A percentile compares a stretch with the other conserved stretches of the same genome.
Conservation (phyloP, 495 filamentous ascomycete genomes). For the Hypoxylon cercidicola region DNA sequence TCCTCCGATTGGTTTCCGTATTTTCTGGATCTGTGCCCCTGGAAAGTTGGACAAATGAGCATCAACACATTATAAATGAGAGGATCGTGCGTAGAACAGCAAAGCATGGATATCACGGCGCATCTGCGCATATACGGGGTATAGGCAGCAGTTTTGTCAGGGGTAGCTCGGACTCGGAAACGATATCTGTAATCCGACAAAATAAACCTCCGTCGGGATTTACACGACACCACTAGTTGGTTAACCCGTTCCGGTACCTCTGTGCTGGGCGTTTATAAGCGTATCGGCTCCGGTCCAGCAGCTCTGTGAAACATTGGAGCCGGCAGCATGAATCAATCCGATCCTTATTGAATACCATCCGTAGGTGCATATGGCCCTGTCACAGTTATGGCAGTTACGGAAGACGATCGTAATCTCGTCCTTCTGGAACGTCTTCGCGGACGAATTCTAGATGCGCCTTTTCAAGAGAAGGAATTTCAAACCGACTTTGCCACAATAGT, state of each 20-base stretch:
- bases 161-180: too few species aligned
- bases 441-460: too few species aligned
- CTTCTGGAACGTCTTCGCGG: background rate
- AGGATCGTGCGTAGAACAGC: constrained; percentile 4
- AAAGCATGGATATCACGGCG: background rate
- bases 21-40: background rate
- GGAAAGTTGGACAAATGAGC: constrained; percentile 5
- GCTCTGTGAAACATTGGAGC: background rate
- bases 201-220: too few species aligned
- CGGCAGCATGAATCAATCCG: background rate
- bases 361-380: background rate
- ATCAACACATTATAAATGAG: constrained; percentile 17
- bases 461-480: too few species aligned
- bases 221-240: too few species aligned
- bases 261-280: too few species aligned
- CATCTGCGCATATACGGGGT: too few species aligned
- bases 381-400: background rate
- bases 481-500: too few species aligned
- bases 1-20: constrained; percentile 5
- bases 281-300: too few species aligned
- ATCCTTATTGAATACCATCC: background rate
- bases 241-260: too few species aligned
- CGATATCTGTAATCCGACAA: too few species aligned
- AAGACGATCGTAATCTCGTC: background rate
- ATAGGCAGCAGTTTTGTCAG: too few species aligned